Evolutionary conservation across 345 rosid genomes (phyloP), one percentile per base, ranked within the genome.

Genomic region (Noccaea caerulescens): DNA sequence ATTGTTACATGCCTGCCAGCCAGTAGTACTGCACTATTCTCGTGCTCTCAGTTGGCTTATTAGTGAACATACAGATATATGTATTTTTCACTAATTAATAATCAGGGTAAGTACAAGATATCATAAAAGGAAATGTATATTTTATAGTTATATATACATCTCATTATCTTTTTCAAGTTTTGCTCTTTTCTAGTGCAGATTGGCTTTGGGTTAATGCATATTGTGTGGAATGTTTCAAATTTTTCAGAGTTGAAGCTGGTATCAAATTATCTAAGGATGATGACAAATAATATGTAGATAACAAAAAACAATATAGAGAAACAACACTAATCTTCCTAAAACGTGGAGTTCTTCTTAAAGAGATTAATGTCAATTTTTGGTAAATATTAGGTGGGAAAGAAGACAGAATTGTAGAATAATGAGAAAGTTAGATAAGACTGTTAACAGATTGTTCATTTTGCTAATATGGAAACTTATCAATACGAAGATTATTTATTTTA

Each of bases 351-450:
- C 16, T 37, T 25, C 6, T 38, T 7, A 50, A 47, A 41, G 13
- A 27, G 5, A 20, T 14, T 23, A 10, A 47, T 23, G 30, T 58
- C 47, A 47, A 58, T 23, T 49, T 23, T 74, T 34, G 69, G 78
- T 68, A 11, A 47, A 50, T 34, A 67, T 65, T 74, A 58, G 77
- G 11, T 73, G 68, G 32, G 77, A 51, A 67, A 66, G 1, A 59
- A 60, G 46, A 49, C 25, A 47, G 2, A 59, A 65, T 20, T 20
- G 8, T 42, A 67, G 50, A 74, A 41, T 33, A 10, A 34, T n/a
- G 9, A 7, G 2, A 16, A 62, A 44, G 57, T 37, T 54, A 63
- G 76, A 63, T 63, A 68, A 46, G 70, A 75, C 14, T 45, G 53
- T 62, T 61, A 68, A 47, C 27, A 68, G 1, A 68, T 37, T 61